Base-by-base conservation (phyloP, 2,329 filamentous ascomycete genomes). In the Fusarium duplospermum region DNA sequence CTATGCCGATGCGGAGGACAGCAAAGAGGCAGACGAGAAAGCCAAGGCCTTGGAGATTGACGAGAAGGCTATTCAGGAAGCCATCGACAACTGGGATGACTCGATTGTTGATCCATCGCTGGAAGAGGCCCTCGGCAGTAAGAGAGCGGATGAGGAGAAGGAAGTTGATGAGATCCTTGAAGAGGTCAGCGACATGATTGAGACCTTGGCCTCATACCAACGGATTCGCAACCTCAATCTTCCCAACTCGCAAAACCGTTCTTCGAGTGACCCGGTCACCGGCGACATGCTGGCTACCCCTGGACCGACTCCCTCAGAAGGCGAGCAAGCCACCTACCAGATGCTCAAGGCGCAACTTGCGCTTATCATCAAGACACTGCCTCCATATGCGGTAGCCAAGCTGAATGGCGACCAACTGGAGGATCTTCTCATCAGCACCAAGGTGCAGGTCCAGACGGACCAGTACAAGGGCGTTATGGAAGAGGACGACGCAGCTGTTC, bases 321-420 rank as follows among this genome's bases (percentile, higher is more conserved):
- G 89, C 70, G 89, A 91, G 78, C 83, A 85, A 67, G 81, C 84
- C 16, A 89, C 88, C 0, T 97, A 97, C 80, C 88, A 94, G 72
- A 88, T 92, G 29, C 87, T 98, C 62, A 94, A 93, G 80, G 89
- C 91, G 5, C 94, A 95, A 79, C 85, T 98, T 22, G 86, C 90
- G 0, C 85, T 95, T 33, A 90, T 97, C 71, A 89, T 97, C 69
- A 88, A 92, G 73, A 90, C 89, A 42, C 84, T 98, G 13, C 95
- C 95, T 2, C 95, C 95, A 1, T 96, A 94, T 79, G 93, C 93
- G 1, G 93, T 98, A 27, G 92, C 95, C 7, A 96, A 96, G 78
- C 86, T 98, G 70, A 92, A 97, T 77, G 94, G 94, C 11, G 93
- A 97, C 80, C 93, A 95, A 81, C 84, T 97, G n/a, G 92, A 92